A percentile compares a stretch with the other conserved stretches of the same genome.
Conservation (phyloP, 2,329 filamentous ascomycete genomes). For the Amauroascus verrucosus region DNA sequence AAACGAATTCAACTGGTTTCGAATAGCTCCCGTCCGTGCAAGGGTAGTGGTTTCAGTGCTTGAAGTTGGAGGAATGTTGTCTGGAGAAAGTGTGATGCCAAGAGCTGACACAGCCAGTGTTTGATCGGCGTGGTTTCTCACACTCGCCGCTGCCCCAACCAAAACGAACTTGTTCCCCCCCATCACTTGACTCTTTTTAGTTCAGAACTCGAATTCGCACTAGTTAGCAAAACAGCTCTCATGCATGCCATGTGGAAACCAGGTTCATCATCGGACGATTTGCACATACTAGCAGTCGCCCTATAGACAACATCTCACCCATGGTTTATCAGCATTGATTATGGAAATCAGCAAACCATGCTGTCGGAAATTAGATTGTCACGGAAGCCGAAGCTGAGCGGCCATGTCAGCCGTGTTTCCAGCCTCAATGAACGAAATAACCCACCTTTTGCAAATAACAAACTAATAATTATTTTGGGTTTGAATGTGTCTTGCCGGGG, state of each 20-base stretch:
- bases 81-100: not conserved
- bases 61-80: no score
- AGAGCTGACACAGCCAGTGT: conserved; percentile 6
- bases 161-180: not conserved
- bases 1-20: not conserved
- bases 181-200: not conserved
- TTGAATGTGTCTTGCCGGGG: not conserved
- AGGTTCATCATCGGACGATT: not conserved
- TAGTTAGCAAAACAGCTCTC: no score
- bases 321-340: not conserved
- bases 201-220: not conserved
- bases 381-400: not conserved
- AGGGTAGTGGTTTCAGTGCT: not conserved
- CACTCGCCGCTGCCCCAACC: not conserved
- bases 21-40: not conserved
- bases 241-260: not conserved
- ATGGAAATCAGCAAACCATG: not conserved
- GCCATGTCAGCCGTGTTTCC: not conserved
- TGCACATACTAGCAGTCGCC: not conserved
- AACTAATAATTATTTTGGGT: no score
- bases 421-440: not conserved
- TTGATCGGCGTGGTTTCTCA: not conserved
- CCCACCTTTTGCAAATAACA: not conserved
- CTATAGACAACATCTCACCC: not conserved
- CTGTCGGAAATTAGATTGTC: not conserved